These are phyloP conservation scores for Suillus luteus DNA, from an alignment of 768 basidiomycete species.

Conservation along the genomic window DNA sequence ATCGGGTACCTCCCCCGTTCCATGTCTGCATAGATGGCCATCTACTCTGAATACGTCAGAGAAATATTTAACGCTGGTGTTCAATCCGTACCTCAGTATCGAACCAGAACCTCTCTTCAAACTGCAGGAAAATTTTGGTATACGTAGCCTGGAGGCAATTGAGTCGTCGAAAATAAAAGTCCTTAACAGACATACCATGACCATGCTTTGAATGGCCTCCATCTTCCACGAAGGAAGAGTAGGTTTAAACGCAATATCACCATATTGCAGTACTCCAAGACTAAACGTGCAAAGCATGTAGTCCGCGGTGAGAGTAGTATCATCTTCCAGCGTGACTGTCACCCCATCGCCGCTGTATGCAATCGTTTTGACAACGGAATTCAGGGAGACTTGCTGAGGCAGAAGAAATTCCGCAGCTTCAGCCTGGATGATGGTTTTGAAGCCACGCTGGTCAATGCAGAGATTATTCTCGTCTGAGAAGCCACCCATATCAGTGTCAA, in stretches of 20 bases:
- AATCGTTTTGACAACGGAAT: slow-evolving; percentile 51
- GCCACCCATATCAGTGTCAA: slow-evolving; percentile 51
- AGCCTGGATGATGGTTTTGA: slow-evolving; percentile 53
- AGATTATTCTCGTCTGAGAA: slow-evolving; percentile 58
- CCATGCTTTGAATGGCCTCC: slow-evolving; percentile 65
- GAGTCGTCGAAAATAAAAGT: background rate
- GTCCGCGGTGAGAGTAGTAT: slow-evolving; percentile 47
- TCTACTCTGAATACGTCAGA: slow-evolving; percentile 15
- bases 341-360: slow-evolving; percentile 48
- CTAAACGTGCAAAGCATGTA: slow-evolving; percentile 71
- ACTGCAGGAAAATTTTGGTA: slow-evolving; percentile 70
- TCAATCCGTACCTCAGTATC: slow-evolving; percentile 39
- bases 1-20: slow-evolving; percentile 65
- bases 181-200: slow-evolving; percentile 45
- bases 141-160: slow-evolving; percentile 46
- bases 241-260: slow-evolving; percentile 59
- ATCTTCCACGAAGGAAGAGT: slow-evolving; percentile 57
- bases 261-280: slow-evolving; percentile 66
- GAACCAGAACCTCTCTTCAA: slow-evolving; percentile 63
- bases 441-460: slow-evolving; percentile 63
- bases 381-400: slow-evolving; percentile 48
- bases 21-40: slow-evolving; percentile 56
- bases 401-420: slow-evolving; percentile 59
- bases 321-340: slow-evolving; percentile 47
- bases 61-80: too few relatives aligned